These are phyloP conservation scores for Suhomyces bolitotheri DNA, from an alignment of 1,139 yeast species.

Conservation along the genomic window DNA sequence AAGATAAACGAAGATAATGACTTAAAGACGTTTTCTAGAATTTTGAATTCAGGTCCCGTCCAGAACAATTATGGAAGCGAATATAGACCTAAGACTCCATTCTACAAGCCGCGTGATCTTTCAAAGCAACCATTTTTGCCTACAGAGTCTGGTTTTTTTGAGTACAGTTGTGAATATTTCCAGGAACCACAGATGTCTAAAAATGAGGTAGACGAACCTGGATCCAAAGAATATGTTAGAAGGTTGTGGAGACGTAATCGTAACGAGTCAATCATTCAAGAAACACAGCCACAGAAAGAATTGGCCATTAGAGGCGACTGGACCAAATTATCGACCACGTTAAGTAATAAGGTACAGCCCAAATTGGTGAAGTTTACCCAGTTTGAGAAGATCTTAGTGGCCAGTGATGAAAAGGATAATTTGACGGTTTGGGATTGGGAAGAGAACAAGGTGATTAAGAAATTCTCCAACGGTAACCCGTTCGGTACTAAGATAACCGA, in stretches of 20 bases:
- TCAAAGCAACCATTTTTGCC: conserved; percentile 53
- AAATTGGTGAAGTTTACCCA: conserved; percentile 79
- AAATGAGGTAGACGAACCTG: conserved; percentile 88
- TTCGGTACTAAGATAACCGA: conserved; percentile 88
- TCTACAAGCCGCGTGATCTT: conserved; percentile 45
- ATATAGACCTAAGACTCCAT: conserved; percentile 51
- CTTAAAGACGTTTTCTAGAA: conserved; percentile 38
- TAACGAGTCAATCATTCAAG: conserved; percentile 81
- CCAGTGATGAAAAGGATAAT: conserved; percentile 83
- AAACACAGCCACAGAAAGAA: conserved; percentile 87
- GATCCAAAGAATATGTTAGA: conserved; percentile 80
- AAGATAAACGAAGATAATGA: conserved; percentile 45
- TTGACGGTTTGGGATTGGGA: conserved; percentile 92
- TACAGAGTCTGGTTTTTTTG: conserved; percentile 73
- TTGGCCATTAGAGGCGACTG: conserved; percentile 84
- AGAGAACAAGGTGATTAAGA: conserved; percentile 52
- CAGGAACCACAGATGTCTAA: conserved; percentile 95
- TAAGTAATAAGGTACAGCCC: conserved; percentile 81
- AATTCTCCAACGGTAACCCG: conserved; percentile 83
- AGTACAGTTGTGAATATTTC: conserved; percentile 87
- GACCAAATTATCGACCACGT: conserved; percentile 61
- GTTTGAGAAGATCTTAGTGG: conserved; percentile 80
- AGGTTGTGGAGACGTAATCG: conserved; percentile 88
- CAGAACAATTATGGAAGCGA: conserved; percentile 52
- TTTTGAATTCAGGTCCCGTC: conserved; percentile 43